Percentiles rank a stretch among this genome's conserved stretches.
Evolutionary conservation across 805 yeast species (phyloP).

Genomic region (Ogataea dorogensis): DNA sequence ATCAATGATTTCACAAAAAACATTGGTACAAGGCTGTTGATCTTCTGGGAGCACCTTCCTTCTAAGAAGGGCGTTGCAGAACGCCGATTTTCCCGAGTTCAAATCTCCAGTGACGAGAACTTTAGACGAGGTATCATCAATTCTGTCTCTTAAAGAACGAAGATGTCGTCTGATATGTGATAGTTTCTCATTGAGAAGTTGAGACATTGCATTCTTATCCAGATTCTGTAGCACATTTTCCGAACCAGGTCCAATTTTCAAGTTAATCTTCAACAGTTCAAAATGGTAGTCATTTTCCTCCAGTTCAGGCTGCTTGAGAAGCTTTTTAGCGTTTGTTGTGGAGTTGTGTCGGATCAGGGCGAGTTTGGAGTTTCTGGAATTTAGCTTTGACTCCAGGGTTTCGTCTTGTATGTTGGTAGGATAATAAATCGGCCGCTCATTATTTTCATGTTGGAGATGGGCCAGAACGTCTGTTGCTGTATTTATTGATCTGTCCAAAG

Average conservation of each 20-base stretch:
- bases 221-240: conserved; percentile 50
- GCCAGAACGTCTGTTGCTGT: conserved; percentile 49
- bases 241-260: conserved; percentile 51
- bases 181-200: conserved; percentile 67
- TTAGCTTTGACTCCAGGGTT: conserved; percentile 37
- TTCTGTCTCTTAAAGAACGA: conserved; percentile 69
- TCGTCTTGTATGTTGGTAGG: conserved; percentile 45
- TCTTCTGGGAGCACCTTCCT: conserved; percentile 86
- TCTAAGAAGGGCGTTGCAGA: conserved; percentile 85
- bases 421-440: conserved; percentile 57
- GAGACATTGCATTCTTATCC: conserved; percentile 67
- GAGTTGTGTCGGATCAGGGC: conserved; percentile 50
- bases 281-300: conserved; percentile 45
- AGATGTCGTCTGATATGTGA: conserved; percentile 66
- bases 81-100: conserved; percentile 94
- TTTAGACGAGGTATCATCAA: conserved; percentile 88
- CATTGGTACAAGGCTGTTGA: conserved; percentile 96
- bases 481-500: conserved; percentile 60
- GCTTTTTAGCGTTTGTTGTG: conserved; percentile 14
- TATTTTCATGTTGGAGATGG: conserved; percentile 56
- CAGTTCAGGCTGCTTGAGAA: conserved; percentile 18
- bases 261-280: conserved; percentile 59
- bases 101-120: conserved; percentile 96
- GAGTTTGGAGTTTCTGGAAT: conserved; percentile 49
- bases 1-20: conserved; percentile 92